A percentile compares a stretch with the other conserved stretches of the same genome.
These are phyloP conservation scores for Magnusiomyces suaveolens DNA, from an alignment of 1,139 yeast species.

Conservation along the genomic window DNA sequence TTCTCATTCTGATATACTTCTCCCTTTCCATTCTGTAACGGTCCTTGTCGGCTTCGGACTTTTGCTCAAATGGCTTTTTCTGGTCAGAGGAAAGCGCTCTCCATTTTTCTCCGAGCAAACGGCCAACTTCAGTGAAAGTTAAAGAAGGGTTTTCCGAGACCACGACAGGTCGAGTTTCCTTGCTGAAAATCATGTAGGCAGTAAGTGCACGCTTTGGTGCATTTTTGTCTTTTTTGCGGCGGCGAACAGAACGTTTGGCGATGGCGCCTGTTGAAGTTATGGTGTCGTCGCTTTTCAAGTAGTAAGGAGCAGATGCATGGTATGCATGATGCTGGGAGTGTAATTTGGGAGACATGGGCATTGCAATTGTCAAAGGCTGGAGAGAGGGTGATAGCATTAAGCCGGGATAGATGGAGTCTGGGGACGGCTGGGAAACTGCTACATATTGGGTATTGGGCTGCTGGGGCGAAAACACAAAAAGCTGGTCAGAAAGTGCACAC, in stretches of 20 bases:
- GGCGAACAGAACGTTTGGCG: background rate
- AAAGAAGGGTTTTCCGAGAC: background rate
- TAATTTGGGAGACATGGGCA: background rate
- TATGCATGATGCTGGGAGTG: slow-evolving; percentile 38
- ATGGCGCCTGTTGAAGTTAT: background rate
- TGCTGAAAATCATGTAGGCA: slow-evolving; percentile 69
- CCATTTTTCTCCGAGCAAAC: slow-evolving; percentile 44
- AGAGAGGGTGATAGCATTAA: background rate
- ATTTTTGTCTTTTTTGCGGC: slow-evolving; percentile 29
- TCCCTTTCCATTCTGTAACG: slow-evolving; percentile 44
- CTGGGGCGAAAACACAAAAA: background rate
- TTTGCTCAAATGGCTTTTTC: slow-evolving; percentile 41
- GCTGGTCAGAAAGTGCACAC: background rate
- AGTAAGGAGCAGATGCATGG: slow-evolving; percentile 41
- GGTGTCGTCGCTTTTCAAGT: background rate
- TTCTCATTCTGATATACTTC: background rate
- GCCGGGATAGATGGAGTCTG: background rate
- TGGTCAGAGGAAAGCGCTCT: slow-evolving; percentile 41
- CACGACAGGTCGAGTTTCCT: slow-evolving; percentile 17
- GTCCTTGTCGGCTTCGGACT: slow-evolving; percentile 45
- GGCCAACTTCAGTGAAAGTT: slow-evolving; percentile 9
- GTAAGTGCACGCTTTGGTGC: slow-evolving; percentile 58
- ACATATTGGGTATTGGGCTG: background rate
- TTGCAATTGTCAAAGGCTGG: background rate
- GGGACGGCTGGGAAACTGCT: background rate